These are phyloP conservation scores for Candida hispaniensis DNA, from an alignment of 805 yeast genomes.

Conservation along the genomic window DNA sequence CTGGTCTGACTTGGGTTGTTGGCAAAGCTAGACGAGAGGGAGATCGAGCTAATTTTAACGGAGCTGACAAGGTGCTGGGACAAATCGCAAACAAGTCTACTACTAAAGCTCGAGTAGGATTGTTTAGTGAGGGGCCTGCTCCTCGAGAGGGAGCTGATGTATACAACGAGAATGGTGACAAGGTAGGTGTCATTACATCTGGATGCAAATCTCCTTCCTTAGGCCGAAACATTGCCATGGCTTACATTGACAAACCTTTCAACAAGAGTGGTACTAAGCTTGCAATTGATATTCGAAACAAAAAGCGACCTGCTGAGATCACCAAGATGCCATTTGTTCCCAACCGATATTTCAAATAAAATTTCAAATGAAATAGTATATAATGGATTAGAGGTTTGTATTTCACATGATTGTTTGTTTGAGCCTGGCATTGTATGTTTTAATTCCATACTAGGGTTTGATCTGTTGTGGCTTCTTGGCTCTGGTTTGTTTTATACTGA, in stretches of 20 bases:
- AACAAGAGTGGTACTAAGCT: constrained; percentile 67
- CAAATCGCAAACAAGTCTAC: constrained; percentile 62
- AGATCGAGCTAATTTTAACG: constrained; percentile 50
- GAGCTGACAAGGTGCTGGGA: constrained; percentile 53
- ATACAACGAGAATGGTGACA: constrained; percentile 42
- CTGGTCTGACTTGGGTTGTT: constrained; percentile 80
- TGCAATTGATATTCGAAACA: constrained; percentile 72
- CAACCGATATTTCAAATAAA: constrained; percentile 42
- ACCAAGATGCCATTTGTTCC: constrained; percentile 77
- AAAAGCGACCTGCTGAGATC: constrained; percentile 63
- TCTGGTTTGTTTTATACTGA: too few species aligned
- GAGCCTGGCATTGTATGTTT: too few species aligned
- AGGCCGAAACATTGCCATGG: constrained; percentile 84
- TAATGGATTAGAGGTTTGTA: too few species aligned
- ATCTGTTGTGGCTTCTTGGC: too few species aligned
- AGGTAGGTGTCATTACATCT: constrained; percentile 51
- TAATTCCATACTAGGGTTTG: too few species aligned
- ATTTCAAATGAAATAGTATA: too few species aligned
- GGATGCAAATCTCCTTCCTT: constrained; percentile 59
- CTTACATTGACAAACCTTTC: constrained; percentile 60
- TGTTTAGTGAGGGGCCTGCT: constrained; percentile 70
- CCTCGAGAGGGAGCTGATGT: constrained; percentile 75
- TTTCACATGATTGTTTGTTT: too few species aligned
- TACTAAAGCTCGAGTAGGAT: constrained; percentile 59
- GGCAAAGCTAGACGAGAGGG: constrained; percentile 63